phyloP scores from a whole-genome alignment of 1,139 yeast genomes.

The Hemisphaericaspora xylofermentans region DNA sequence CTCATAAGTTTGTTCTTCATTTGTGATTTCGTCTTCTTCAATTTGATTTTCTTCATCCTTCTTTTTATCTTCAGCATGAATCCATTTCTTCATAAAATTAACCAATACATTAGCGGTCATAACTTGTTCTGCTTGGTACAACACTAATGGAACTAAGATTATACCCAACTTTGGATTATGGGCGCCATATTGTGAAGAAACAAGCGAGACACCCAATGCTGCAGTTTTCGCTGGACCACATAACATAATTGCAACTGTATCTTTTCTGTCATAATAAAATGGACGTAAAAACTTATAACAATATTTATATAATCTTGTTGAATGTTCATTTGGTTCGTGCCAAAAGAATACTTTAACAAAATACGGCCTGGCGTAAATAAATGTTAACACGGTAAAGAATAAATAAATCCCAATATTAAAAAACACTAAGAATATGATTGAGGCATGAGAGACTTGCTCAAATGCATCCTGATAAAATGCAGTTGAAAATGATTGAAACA shows the following conservation, averaged over 20 bases:
- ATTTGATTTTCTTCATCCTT: constrained; percentile 13
- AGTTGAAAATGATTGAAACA: constrained; percentile 85
- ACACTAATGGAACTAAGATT: constrained; percentile 73
- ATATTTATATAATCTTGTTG: constrained; percentile 41
- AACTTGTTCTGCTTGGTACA: constrained; percentile 86
- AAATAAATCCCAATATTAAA: constrained; percentile 78
- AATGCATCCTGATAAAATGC: constrained; percentile 84
- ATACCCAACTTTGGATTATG: constrained; percentile 62
- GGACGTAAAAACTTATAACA: constrained; percentile 51
- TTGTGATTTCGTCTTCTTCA: constrained; percentile 8
- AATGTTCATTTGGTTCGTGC: constrained; percentile 44
- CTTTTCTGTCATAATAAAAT: constrained; percentile 67
- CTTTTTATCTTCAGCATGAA: constrained; percentile 38
- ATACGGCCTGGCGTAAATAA: constrained; percentile 58
- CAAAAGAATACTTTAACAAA: constrained; percentile 46
- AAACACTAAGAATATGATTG: constrained; percentile 74
- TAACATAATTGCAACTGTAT: constrained; percentile 75
- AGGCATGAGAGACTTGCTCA: constrained; percentile 62
- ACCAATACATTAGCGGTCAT: constrained; percentile 70
- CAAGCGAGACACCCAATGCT: constrained; percentile 81
- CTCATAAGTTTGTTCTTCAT: neutral
- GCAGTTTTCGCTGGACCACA: constrained; percentile 95
- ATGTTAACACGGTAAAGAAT: constrained; percentile 68
- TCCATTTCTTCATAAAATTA: constrained; percentile 67
- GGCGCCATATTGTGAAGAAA: constrained; percentile 77